These are phyloP conservation scores for Kluyveromyces siamensis DNA, from an alignment of 805 yeast species.

Conservation along the genomic window DNA sequence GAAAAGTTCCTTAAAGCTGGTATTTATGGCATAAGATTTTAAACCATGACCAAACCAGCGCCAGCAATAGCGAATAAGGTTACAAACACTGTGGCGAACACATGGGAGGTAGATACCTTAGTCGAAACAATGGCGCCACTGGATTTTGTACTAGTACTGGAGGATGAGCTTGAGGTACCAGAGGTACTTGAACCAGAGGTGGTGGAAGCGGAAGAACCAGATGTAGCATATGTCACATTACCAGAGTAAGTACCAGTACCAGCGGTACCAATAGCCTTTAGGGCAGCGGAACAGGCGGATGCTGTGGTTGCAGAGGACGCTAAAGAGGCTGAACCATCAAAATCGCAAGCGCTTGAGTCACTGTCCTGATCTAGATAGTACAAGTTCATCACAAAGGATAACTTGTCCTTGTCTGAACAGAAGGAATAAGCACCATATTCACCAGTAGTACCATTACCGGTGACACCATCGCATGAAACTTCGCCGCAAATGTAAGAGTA, in stretches of 20 bases:
- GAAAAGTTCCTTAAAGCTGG: not conserved
- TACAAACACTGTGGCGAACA: conserved; percentile 24
- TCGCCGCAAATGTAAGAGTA: conserved; percentile 50
- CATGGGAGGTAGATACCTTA: conserved; percentile 23
- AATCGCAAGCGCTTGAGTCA: conserved; percentile 48
- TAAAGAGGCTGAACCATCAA: conserved; percentile 58
- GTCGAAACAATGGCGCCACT: conserved; percentile 22
- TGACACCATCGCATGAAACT: conserved; percentile 52
- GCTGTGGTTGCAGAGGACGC: conserved; percentile 36
- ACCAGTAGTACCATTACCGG: conserved; percentile 44
- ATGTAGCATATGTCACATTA: conserved; percentile 25
- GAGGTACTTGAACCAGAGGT: conserved; percentile 20
- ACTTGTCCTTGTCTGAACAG: conserved; percentile 58
- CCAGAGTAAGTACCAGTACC: conserved; percentile 56
- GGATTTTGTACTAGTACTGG: conserved; percentile 13
- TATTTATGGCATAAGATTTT: conserved; percentile 2
- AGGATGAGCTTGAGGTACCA: conserved; percentile 10
- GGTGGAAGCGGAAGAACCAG: conserved; percentile 26
- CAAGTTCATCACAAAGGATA: conserved; percentile 55
- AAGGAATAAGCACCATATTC: conserved; percentile 63
- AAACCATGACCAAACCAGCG: conserved; percentile 31
- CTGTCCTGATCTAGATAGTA: conserved; percentile 47
- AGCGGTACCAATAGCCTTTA: conserved; percentile 58
- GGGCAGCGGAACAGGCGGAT: conserved; percentile 45
- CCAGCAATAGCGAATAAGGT: conserved; percentile 31